A percentile compares a stretch with the other conserved stretches of the same genome.
These are phyloP conservation scores for Rhodotorula sp. DNA, from an alignment of 1,284 basidiomycete genomes.

Conservation along the genomic window DNA sequence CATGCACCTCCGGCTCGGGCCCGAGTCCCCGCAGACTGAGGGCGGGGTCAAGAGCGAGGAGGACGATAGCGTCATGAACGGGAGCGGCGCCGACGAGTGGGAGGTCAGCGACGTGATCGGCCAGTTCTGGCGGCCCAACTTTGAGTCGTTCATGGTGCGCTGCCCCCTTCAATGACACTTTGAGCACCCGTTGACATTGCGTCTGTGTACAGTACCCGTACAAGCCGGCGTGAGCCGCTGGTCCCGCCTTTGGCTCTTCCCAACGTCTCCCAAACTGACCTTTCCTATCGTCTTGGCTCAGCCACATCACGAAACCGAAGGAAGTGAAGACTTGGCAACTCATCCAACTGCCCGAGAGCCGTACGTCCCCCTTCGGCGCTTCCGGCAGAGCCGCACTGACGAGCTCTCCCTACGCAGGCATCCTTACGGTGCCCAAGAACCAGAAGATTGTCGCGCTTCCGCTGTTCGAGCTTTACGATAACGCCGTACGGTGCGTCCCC, in stretches of 20 bases:
- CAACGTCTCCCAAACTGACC: background rate
- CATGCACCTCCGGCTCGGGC: constrained; percentile 84
- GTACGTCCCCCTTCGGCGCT: constrained; percentile 58
- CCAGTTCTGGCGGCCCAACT: constrained; percentile 97
- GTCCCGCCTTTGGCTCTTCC: too few species aligned
- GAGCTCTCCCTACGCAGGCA: constrained; percentile 61
- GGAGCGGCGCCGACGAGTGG: constrained; percentile 63
- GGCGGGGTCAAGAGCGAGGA: background rate
- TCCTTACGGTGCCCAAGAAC: constrained; percentile 93
- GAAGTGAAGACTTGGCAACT: constrained; percentile 97
- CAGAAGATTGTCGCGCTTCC: constrained; percentile 88
- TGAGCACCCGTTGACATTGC: background rate
- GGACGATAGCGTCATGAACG: background rate
- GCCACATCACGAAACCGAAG: constrained; percentile 92
- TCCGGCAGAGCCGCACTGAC: background rate
- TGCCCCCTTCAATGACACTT: background rate
- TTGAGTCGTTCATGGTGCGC: constrained; percentile 94
- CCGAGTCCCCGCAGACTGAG: constrained; percentile 47
- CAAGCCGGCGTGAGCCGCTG: constrained; percentile 65
- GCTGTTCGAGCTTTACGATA: constrained; percentile 95
- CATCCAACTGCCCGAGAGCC: constrained; percentile 90
- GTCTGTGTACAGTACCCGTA: constrained; percentile 79
- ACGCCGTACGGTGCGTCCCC: constrained; percentile 71
- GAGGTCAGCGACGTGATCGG: constrained; percentile 91
- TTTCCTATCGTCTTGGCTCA: background rate